Evolutionary conservation across 2,329 filamentous ascomycete genomes (phyloP), one percentile per base, ranked within the genome.

Genomic region (Trichoderma koningiopsis): DNA sequence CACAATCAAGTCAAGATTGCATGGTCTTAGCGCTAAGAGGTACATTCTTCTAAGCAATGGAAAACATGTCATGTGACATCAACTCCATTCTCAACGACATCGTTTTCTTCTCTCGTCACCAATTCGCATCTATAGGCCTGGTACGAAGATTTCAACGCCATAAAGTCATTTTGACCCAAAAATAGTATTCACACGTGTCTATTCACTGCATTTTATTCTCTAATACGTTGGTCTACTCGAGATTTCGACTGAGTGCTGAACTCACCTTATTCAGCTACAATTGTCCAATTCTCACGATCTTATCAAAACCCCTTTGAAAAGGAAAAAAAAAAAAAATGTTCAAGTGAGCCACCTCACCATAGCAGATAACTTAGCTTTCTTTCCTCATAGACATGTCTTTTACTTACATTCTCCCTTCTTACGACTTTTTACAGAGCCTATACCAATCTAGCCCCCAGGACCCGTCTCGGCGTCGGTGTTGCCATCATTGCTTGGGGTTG

Each of bases 401-500:
- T 49, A 49, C n/a, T 49, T 43, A 43, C 43, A 37, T 8, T 16
- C 13, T 16, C 22, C 31, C 31, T 55, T 27, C 19, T 19, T 1
- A 33, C 13, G n/a, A 27, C n/a, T 49, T 35, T 11, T 24, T 22
- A 16, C 63, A 92, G 89, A 75, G 84, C 89, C 64, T 97, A 94
- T 83, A 89, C 86, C 76, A 88, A 87, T 74, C 89, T 97, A 66
- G 82, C 90, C 4, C 87, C 91, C 22, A 89, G 87, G 73, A 91
- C 91, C 29, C 91, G 92, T 68, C 81, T 92, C 53, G 81, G 90
- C 59, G 85, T 97, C 72, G 94, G 94, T 73, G 78, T 89, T 60
- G 91, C 89, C 74, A 81, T 97, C 73, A 88, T 97, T 76, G 87
- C 87, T 40, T 97, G 93, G 88, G 93, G 92, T 16, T 82, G 84